Conservation (phyloP, 129 eudicot genomes). For the Flaveria trinervia region DNA sequence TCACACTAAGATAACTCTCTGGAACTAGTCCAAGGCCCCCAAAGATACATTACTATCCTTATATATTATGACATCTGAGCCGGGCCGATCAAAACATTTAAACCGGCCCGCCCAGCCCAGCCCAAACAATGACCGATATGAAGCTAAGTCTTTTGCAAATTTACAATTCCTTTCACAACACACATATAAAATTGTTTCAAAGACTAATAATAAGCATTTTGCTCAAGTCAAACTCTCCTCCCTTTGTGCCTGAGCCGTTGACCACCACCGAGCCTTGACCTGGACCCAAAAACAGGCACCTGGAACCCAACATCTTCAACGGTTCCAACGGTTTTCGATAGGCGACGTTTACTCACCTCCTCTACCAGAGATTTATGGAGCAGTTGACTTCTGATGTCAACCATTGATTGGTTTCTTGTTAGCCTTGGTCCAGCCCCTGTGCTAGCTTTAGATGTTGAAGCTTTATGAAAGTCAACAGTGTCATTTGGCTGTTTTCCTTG, state of each 20-base stretch:
- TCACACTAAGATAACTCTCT: constrained; percentile 20
- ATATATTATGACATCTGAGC: no score
- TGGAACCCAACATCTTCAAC: constrained; percentile 77
- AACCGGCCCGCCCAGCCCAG: not conserved
- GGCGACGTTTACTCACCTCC: constrained; percentile 62
- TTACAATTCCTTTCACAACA: constrained; percentile 10
- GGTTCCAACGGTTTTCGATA: constrained; percentile 70
- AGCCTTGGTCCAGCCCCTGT: constrained; percentile 36
- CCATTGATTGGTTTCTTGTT: constrained; percentile 65
- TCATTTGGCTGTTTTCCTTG: constrained; percentile 25
- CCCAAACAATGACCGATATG: not conserved
- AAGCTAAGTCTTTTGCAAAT: not conserved
- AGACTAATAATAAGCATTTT: constrained; percentile 16
- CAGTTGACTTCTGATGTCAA: constrained; percentile 83
- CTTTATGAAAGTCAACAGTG: constrained; percentile 30
- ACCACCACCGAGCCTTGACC: constrained; percentile 38
- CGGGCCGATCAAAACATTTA: no score
- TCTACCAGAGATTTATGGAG: constrained; percentile 72
- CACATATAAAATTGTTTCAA: not conserved
- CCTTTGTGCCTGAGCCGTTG: constrained; percentile 42
- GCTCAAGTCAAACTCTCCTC: constrained; percentile 34
- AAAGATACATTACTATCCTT: constrained; percentile 5
- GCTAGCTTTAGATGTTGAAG: constrained; percentile 38
- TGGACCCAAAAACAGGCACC: constrained; percentile 49
- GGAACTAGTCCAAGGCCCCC: constrained; percentile 21